Evolutionary conservation across 225 moss, liverwort and hornwort genomes (phyloP).

Genomic region (Climacium dendroides): DNA sequence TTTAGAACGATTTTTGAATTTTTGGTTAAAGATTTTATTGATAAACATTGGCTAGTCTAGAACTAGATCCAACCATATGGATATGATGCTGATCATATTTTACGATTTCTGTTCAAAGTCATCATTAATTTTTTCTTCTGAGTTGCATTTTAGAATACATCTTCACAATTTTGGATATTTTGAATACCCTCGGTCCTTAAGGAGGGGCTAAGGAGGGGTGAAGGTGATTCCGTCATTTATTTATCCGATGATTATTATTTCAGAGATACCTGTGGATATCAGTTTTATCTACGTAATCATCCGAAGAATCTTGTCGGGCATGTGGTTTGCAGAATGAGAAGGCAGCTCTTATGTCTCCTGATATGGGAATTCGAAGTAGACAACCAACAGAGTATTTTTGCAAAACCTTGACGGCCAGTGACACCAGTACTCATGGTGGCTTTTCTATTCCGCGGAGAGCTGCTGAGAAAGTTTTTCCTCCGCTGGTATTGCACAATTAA

Average conservation of each 20-base stretch:
- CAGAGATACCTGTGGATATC: neutral
- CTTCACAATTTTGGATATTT: neutral
- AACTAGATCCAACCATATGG: neutral
- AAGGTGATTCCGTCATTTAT: neutral
- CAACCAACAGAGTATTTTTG: conserved; percentile 52
- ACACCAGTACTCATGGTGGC: conserved; percentile 52
- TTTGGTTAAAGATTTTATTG: neutral
- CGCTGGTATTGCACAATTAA: conserved; percentile 11
- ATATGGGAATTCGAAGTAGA: conserved; percentile 23
- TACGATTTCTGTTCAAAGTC: neutral
- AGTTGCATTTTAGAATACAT: neutral
- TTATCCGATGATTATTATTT: neutral
- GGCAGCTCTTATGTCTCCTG: conserved; percentile 33
- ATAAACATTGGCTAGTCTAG: neutral
- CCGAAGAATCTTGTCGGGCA: neutral
- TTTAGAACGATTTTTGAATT: neutral
- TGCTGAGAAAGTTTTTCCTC: conserved; percentile 52
- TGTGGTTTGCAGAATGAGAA: conserved; percentile 29
- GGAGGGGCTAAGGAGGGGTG: neutral
- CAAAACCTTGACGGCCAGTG: conserved; percentile 54
- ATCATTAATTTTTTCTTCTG: neutral
- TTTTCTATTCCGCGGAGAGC: conserved; percentile 52
- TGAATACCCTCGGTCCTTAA: too few species aligned
- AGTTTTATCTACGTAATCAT: neutral
- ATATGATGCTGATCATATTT: too few species aligned